These are phyloP conservation scores for Ceratobasidium sp. DNA, from an alignment of 1,284 basidiomycete species.

Conservation along the genomic window DNA sequence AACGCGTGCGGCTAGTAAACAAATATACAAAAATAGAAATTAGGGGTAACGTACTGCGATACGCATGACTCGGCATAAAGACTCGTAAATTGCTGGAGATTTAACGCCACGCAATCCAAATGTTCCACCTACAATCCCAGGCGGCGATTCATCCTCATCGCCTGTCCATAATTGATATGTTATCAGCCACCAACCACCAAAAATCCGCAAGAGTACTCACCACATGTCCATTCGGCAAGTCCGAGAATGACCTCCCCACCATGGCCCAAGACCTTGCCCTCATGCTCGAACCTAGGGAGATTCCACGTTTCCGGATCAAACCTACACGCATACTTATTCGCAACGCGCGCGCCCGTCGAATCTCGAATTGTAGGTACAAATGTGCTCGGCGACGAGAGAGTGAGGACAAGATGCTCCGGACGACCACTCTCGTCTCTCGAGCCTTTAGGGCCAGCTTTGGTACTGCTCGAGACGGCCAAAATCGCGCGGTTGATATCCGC, in stretches of 20 bases:
- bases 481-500: constrained; percentile 38
- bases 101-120: constrained; percentile 64
- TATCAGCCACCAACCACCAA: constrained; percentile 6
- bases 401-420: constrained; percentile 6
- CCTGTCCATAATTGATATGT: constrained; percentile 1
- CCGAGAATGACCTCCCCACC: constrained; percentile 43
- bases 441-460: not conserved
- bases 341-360: constrained; percentile 10
- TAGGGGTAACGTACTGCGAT: constrained; percentile 40
- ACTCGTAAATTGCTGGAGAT: constrained; percentile 58
- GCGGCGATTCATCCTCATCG: not conserved
- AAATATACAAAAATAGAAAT: not conserved
- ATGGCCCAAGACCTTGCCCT: constrained; percentile 26
- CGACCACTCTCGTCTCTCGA: not conserved
- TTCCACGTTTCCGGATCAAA: constrained; percentile 40
- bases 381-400: constrained; percentile 33
- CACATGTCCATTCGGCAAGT: constrained; percentile 43
- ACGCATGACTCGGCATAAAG: constrained; percentile 63
- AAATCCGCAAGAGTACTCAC: constrained; percentile 11
- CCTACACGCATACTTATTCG: constrained; percentile 43
- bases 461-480: constrained; percentile 1
- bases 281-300: constrained; percentile 41
- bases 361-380: constrained; percentile 38
- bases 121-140: constrained; percentile 64
- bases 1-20: not conserved